phyloP scores from a whole-genome alignment of 176 grass and related monocot species.

The Triticum aestivum region DNA sequence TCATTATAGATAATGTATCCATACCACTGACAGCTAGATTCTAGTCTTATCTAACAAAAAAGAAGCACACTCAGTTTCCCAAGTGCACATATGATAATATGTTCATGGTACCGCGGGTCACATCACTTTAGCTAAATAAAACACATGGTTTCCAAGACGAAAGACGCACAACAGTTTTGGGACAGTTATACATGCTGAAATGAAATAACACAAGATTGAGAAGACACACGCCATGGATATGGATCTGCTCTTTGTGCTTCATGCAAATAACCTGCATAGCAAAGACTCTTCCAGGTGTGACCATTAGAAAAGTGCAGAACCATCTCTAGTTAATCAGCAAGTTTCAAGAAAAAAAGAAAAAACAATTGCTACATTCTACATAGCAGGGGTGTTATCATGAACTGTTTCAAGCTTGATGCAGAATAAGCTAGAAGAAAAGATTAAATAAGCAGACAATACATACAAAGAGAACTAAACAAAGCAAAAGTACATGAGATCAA shows the following conservation, averaged over 20 bases:
- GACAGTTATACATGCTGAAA: not conserved
- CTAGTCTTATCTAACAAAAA: not conserved
- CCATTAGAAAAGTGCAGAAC: not conserved
- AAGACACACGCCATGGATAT: not conserved
- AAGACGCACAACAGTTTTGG: not conserved
- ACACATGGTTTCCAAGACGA: not conserved
- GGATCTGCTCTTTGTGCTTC: not conserved
- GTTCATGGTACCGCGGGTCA: no score
- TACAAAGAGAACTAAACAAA: no score
- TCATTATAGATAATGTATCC: no score
- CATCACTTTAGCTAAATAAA: not conserved
- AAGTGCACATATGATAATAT: not conserved
- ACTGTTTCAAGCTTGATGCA: no score
- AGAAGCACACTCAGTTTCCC: not conserved
- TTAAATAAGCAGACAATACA: no score
- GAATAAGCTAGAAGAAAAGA: no score
- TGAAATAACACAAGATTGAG: not conserved
- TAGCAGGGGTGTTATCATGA: no score
- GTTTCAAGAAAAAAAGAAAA: no score
- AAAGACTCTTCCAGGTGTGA: not conserved
- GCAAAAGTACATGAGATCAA: no score
- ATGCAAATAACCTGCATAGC: not conserved
- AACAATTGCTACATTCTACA: no score
- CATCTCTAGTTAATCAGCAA: not conserved
- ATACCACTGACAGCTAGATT: no score